These are phyloP conservation scores for Fusarium subglutinans DNA, from an alignment of 2,329 filamentous ascomycete genomes.

Conservation along the genomic window DNA sequence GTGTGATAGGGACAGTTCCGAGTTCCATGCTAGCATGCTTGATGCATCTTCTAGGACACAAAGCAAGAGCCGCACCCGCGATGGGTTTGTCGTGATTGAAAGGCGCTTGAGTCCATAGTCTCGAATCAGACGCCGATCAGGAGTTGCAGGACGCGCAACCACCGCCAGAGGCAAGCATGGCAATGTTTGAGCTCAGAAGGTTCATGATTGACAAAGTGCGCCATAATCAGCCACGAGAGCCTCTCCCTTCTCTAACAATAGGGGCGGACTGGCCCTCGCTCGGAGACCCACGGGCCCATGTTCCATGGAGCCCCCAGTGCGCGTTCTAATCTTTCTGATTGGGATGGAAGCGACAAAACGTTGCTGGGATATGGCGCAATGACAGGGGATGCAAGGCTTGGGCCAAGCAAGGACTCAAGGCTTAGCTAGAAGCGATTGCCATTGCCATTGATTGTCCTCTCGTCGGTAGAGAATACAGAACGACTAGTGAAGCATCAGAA, in stretches of 20 bases:
- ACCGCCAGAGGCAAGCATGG: conserved; percentile 9
- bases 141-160: conserved; percentile 42
- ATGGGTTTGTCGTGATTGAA: conserved; percentile 8
- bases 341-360: conserved; percentile 23
- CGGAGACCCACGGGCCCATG: conserved; percentile 32
- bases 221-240: conserved; percentile 24
- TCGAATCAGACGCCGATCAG: conserved; percentile 32
- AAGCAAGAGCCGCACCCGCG: conserved; percentile 15
- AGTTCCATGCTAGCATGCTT: conserved; percentile 1
- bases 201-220: conserved; percentile 17
- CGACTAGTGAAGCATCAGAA: conserved; percentile 4
- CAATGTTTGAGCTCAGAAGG: conserved; percentile 16
- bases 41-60: not conserved
- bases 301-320: conserved; percentile 15
- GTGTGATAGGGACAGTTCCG: conserved; percentile 19
- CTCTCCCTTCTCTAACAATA: conserved; percentile 35
- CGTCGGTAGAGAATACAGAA: conserved; percentile 3
- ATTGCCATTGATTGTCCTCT: conserved; percentile 24
- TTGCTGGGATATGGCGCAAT: conserved; percentile 42
- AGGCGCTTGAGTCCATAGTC: conserved; percentile 13
- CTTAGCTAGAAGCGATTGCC: conserved; percentile 21
- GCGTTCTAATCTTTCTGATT: conserved; percentile 28
- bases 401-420: conserved; percentile 23
- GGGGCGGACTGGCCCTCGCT: conserved; percentile 31
- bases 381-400: conserved; percentile 38